Base-by-base conservation (phyloP, 2,329 filamentous ascomycete species). In the Fonsecaea nubica region DNA sequence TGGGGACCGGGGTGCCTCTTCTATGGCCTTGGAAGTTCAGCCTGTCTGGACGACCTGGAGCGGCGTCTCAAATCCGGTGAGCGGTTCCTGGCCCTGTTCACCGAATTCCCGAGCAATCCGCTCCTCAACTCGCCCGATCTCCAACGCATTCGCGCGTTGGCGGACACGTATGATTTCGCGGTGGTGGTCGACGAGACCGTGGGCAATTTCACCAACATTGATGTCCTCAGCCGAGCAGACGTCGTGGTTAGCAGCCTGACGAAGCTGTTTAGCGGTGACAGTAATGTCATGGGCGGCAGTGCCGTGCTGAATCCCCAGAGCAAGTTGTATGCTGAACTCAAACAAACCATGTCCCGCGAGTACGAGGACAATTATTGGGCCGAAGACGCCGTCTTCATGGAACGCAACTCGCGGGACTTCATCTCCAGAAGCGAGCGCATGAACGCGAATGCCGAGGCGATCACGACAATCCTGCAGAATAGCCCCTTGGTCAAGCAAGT, bases 231-330 rank as follows among this genome's bases (percentile, higher is more conserved):
- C 2, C 91, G 90, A 75, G 92, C 92, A 66, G 95, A 99, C 78
- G 85, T 98, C 15, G 92, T 98, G 4, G 94, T 97, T 64, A 97
- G 92, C 82, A 96, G 92, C 76, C 83, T 99, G 66, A 98, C 95
- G 57, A 99, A 99, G 78, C 90, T 98, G 62, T 99, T 99, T 80
- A 96, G 92, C 63, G 95, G 95, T 58, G 95, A 97, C 79, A 95
- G 92, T 77, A 98, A 99, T 77, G 95, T 99, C 72, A 98, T 98
- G 94, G 95, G 93, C 65, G 95, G 95, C 63, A 91, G 86, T 71
- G 81, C 84, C 13, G 83, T 90, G 15, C 78, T 90, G 60, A 90
- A 90, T 69, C 87, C 88, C 0, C 86, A 89, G 64, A 57, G 62
- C 21, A 87, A 81, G 54, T 90, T 90, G 79, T 97, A 97, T 77